Base-by-base conservation (phyloP, 305 asterid species). In the Plantago lanceolata region DNA sequence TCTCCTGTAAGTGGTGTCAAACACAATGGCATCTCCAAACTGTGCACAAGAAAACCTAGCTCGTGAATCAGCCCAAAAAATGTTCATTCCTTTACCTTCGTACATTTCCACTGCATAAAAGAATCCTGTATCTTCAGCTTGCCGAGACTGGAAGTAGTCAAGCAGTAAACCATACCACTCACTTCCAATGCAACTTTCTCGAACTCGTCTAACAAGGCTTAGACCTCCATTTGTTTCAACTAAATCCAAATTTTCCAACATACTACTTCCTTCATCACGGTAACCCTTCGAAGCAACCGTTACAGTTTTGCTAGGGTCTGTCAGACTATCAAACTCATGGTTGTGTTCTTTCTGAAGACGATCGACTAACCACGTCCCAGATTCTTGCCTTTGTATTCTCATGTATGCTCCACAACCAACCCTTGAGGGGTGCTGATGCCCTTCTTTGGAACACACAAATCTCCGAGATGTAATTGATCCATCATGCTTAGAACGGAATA, bases 391-490 rank as follows among this genome's bases (percentile, higher is more conserved):
- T 67, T 88, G 98, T 80, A 91, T 91, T 79, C 96, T 82, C 96
- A 88, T 86, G 72, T 74, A 91, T 21, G 95, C 92, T 15, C 96
- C 96, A 67, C 97, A 91, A 7, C 98, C 98, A n/a, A 86, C 86
- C 76, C 98, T 87, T 1, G 96, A 92, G 50, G 98, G 98, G 75
- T 92, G 98, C 66, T 92, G 98, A 66, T 84, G 91, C 71, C 98
- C 98, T 80, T 92, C 98, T 68, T 92, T 92, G 28, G 96, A 89
- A 83, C 98, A 92, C 64, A 92, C 96, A 67, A 92, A 92, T 81
- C 98, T 89, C 44, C 98, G 81, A 8, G 96, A 92, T 63, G 98
- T 92, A 68, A 92, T 92, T 3, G 96, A 87, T 55, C 98, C 98
- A 43, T 92, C 98, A 60, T 77, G 76, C 71, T 92, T 92, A 11